Base-by-base conservation (phyloP, 176 grass and related monocot species). In the Oryza meyeriana region DNA sequence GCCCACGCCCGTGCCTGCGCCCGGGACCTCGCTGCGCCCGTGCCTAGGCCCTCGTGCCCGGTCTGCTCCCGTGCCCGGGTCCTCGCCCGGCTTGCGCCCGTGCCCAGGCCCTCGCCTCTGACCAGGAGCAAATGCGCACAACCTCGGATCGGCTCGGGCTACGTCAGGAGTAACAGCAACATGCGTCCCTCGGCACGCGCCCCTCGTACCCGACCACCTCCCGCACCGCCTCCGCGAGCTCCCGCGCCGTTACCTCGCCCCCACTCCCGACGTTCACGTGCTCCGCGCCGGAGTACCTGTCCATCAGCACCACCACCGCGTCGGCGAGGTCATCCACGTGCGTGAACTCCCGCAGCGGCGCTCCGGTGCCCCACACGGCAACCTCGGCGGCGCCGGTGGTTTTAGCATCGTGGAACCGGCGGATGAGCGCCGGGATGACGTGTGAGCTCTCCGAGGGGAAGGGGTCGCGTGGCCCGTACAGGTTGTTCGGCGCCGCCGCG, bases 331-430 rank as follows among this genome's bases (percentile, higher is more conserved):
- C 91, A 6, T 94, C 91, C 6, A 81, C 91, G 65, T 97, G 94
- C 33, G 87, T 81, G 70, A 92, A 90, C 87, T 97, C 94, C 14
- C 91, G 72, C 22, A 91, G 84, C 36, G 79, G 79, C 3, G 25
- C 64, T 32, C 94, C 94, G 2, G 86, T 88, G 59, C 94, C 91
- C 94, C 89, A 97, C 18, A 97, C 89, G 7, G 88, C 87, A 38
- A 94, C 91, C 67, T 94, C 81, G 4, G 66, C 25, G 26, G 84
- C 82, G 30, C 71, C 67, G 4, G 58, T 33, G 13, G 64, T 50
- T 85, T 92, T 94, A 29, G 94, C 91, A n/a, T 69, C 16, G 85
- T 97, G 94, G 81, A 97, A 94, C 3, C 94, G 86, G 31, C 94
- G 80, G 69, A 97, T 89, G 8, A 97, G 94, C 25, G 87, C 91